Evolutionary conservation across 352 stramenopile genomes (phyloP).

Genomic region (Phytophthora citricola): DNA sequence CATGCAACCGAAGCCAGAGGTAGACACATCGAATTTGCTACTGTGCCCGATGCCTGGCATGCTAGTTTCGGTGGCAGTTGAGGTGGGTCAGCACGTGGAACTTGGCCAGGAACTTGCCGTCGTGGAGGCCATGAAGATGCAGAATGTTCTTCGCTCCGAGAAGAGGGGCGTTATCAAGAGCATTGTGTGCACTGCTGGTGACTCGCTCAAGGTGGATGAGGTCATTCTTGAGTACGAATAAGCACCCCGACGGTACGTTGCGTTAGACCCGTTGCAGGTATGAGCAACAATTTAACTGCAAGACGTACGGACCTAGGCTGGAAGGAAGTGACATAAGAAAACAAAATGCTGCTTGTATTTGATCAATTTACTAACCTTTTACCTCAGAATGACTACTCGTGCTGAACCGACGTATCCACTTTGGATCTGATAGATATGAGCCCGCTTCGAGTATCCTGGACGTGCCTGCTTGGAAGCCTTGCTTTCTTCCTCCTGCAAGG

Average conservation of each 20-base stretch:
- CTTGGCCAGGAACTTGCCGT: slow-evolving; percentile 94
- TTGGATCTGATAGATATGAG: slow-evolving; percentile 5
- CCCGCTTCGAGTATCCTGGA: slow-evolving; percentile 6
- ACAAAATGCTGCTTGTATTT: slow-evolving; percentile 14
- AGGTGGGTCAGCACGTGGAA: slow-evolving; percentile 93
- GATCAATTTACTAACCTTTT: not conserved
- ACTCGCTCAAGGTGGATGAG: slow-evolving; percentile 92
- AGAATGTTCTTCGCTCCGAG: slow-evolving; percentile 95
- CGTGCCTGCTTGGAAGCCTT: not conserved
- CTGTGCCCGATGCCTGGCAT: slow-evolving; percentile 96
- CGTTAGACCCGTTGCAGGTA: not conserved
- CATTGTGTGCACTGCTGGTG: slow-evolving; percentile 82
- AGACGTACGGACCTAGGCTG: not conserved
- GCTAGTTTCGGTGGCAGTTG: slow-evolving; percentile 84
- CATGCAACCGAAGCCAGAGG: slow-evolving; percentile 92
- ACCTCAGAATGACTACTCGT: not conserved
- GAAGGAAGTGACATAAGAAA: slow-evolving; percentile 3
- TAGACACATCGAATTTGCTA: slow-evolving; percentile 93
- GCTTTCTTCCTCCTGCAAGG: slow-evolving; percentile 6
- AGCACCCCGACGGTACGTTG: slow-evolving; percentile 9
- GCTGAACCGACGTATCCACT: slow-evolving; percentile 16
- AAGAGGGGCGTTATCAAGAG: slow-evolving; percentile 89
- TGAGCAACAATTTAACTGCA: slow-evolving; percentile 1
- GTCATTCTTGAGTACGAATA: slow-evolving; percentile 93
- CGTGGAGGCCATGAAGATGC: slow-evolving; percentile 99